Evolutionary conservation across 495 filamentous ascomycete genomes (phyloP).

Genomic region (Hypoxylon intermedium): DNA sequence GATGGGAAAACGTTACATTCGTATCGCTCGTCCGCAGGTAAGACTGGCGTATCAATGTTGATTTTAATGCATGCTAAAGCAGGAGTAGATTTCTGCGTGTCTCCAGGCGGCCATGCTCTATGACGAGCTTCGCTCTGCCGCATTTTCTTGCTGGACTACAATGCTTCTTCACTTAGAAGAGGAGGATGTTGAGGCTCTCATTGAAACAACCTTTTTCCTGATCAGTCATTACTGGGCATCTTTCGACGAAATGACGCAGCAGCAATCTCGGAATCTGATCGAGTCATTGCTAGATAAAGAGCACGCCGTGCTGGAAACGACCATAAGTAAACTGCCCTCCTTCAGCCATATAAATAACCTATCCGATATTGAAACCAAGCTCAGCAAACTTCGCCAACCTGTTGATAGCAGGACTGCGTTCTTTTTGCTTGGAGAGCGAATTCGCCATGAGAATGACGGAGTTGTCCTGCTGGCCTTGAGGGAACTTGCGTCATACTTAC

Average conservation of each 20-base stretch:
- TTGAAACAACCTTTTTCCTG: conserved; percentile 88
- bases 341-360: conserved; percentile 75
- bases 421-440: conserved; percentile 71
- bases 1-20: conserved; percentile 70
- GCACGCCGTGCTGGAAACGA: conserved; percentile 62
- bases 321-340: conserved; percentile 77
- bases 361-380: conserved; percentile 64
- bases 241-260: conserved; percentile 66
- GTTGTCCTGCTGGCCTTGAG: conserved; percentile 80
- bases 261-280: conserved; percentile 66
- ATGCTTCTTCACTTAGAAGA: conserved; percentile 76
- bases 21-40: conserved; percentile 86
- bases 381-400: conserved; percentile 67
- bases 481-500: conserved; percentile 77
- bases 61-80: conserved; percentile 7
- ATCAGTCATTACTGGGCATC: conserved; percentile 79
- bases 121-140: conserved; percentile 72
- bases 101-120: conserved; percentile 81
- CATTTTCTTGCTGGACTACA: conserved; percentile 82
- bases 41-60: conserved; percentile 3
- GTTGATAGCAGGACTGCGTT: conserved; percentile 66
- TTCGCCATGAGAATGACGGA: conserved; percentile 79
- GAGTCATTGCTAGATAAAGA: conserved; percentile 69
- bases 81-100: conserved; percentile 77
- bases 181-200: conserved; percentile 75